Conservation (phyloP, 2,329 filamentous ascomycete species). For the Grosmannia huntii region DNA sequence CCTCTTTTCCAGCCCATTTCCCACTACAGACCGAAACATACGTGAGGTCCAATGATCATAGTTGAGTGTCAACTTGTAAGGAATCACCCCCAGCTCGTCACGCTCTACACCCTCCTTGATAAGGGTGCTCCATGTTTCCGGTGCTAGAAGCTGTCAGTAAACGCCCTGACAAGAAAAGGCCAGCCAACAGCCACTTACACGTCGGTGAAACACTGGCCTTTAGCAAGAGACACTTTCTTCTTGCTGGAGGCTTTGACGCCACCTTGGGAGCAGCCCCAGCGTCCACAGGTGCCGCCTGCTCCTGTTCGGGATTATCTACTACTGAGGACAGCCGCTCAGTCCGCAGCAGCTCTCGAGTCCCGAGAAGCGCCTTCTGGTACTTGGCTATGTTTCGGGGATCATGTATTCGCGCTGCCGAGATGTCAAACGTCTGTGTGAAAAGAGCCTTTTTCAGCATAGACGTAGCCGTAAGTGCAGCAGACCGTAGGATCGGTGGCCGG, state of each 20-base stretch:
- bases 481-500: conserved; percentile 65
- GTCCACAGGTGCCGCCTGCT: conserved; percentile 12
- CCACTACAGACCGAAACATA: conserved; percentile 24
- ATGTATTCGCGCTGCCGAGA: conserved; percentile 66
- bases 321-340: conserved; percentile 53
- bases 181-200: conserved; percentile 23
- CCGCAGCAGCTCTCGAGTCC: conserved; percentile 51
- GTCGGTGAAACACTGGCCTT: conserved; percentile 40
- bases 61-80: conserved; percentile 62
- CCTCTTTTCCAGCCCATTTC: background rate
- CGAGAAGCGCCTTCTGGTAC: conserved; percentile 53
- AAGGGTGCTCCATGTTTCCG: conserved; percentile 62
- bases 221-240: conserved; percentile 47
- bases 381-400: conserved; percentile 63
- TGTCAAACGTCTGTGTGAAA: conserved; percentile 63
- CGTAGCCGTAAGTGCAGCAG: conserved; percentile 45
- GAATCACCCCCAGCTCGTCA: conserved; percentile 57
- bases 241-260: background rate
- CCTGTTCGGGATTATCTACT: conserved; percentile 45
- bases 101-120: conserved; percentile 55
- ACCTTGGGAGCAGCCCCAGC: background rate
- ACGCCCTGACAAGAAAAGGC: background rate
- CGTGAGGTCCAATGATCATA: conserved; percentile 83
- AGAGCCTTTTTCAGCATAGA: conserved; percentile 60
- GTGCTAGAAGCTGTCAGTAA: conserved; percentile 28